Base-by-base conservation (phyloP, 2,329 filamentous ascomycete species). In the Beauveria sp. region DNA sequence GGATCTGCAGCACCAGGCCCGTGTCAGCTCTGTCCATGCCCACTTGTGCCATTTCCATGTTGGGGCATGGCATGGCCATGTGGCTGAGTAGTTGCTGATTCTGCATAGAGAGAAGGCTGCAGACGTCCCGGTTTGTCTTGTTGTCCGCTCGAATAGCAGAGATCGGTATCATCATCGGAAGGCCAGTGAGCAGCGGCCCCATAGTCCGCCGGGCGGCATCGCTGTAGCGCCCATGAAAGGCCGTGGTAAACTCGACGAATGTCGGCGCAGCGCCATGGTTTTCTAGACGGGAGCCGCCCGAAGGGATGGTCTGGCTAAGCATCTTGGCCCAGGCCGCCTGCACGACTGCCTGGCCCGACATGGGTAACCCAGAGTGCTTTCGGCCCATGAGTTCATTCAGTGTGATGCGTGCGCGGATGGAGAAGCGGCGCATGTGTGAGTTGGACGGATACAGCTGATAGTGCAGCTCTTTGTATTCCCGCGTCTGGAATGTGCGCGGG, bases 301-400 rank as follows among this genome's bases (percentile, higher is more conserved):
- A 6, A 16, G 24, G 38, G 26, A 53, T 16, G 20, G 61, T 58
- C 48, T 63, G 55, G 24, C 43, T 52, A 20, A 61, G 45, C 22
- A 64, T 61, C 22, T 55, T 64, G 38, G 63, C 49, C 60, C 61
- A 64, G 3, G 63, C 63, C 4, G 63, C 61, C 45, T 64, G 42
- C 5, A 43, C 63, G 20, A 63, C 55, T n/a, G 61, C 46, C 14
- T 54, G 40, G 9, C 62, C 34, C 3, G 59, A 62, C 45, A 62
- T 57, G 3, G 61, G 38, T 26, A 50, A 5, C 40, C 38, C 52
- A 8, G 31, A 12, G 12, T 40, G 20, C 24, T 28, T 45, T 16
- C n/a, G 51, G 24, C 28, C 24, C 26, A 50, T 38, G 18, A 64
- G 62, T 26, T 62, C 28, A 18, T 48, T 18, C 34, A 64, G 45